phyloP scores from a whole-genome alignment of 140 eudicot species.

The Oenanthe javanica region DNA sequence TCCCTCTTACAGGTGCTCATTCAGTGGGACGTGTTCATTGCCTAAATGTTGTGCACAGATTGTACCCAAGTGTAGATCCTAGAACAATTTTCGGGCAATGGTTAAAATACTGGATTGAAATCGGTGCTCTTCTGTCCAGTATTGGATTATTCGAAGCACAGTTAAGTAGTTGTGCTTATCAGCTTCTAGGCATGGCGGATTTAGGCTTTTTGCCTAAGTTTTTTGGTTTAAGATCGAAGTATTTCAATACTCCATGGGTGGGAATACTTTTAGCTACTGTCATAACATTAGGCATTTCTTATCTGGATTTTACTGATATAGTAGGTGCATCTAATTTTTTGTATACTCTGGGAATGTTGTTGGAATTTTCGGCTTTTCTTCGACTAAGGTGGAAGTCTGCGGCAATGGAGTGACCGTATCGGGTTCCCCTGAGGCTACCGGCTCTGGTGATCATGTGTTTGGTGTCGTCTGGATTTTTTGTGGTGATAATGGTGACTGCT shows the following conservation, averaged over 20 bases:
- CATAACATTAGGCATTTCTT: constrained; percentile 3
- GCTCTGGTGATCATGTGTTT: constrained; percentile 1
- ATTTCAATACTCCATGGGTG: background rate
- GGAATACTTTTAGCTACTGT: constrained; percentile 1
- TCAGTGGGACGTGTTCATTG: constrained; percentile 88
- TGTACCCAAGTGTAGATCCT: constrained; percentile 75
- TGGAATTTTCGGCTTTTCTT: background rate
- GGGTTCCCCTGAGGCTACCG: constrained; percentile 5
- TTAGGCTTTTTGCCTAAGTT: background rate
- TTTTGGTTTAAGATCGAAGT: background rate
- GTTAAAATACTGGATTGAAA: constrained; percentile 11
- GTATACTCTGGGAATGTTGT: constrained; percentile 1
- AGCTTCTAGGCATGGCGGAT: constrained; percentile 9
- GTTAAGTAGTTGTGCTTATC: constrained; percentile 4
- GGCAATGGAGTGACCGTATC: constrained; percentile 4
- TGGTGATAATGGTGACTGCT: constrained; percentile 1
- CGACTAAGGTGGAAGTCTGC: background rate
- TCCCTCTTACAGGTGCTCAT: constrained; percentile 65
- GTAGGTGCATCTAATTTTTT: background rate
- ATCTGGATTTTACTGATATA: constrained; percentile 3
- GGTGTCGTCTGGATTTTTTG: background rate
- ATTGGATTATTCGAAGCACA: constrained; percentile 10
- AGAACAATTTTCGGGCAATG: constrained; percentile 19
- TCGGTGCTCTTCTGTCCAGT: background rate
- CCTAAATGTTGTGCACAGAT: constrained; percentile 55